phyloP scores from a whole-genome alignment of 2,329 filamentous ascomycete genomes.

The Gyromitra esculenta region DNA sequence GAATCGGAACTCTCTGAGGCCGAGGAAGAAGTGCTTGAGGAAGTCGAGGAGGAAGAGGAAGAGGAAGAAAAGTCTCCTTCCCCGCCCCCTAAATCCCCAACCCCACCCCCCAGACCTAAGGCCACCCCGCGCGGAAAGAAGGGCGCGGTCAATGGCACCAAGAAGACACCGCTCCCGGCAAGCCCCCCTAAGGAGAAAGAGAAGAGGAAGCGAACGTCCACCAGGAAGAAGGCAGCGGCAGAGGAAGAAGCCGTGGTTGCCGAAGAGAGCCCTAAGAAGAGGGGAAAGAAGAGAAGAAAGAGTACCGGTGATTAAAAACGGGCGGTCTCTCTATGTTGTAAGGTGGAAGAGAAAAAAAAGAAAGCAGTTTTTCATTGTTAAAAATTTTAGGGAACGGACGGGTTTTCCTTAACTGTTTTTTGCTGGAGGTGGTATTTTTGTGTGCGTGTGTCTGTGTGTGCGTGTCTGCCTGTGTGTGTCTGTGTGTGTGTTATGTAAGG shows the following conservation, averaged over 20 bases:
- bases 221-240: constrained; percentile 42
- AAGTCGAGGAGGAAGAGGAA: constrained; percentile 45
- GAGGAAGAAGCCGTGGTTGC: constrained; percentile 41
- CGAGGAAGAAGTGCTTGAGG: constrained; percentile 31
- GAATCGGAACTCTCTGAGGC: constrained; percentile 44
- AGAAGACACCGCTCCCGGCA: constrained; percentile 21
- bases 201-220: constrained; percentile 46
- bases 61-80: constrained; percentile 35
- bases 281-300: constrained; percentile 48
- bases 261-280: constrained; percentile 45
- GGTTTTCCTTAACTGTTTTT: background rate
- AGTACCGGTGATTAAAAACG: constrained; percentile 31
- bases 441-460: background rate
- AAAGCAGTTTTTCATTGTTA: constrained; percentile 16
- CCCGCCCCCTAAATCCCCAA: constrained; percentile 33
- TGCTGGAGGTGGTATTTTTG: too few species aligned
- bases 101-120: constrained; percentile 41
- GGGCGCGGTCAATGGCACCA: constrained; percentile 33
- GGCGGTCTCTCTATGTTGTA: background rate
- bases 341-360: background rate
- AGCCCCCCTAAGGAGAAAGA: constrained; percentile 23
- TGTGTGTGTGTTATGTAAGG: constrained; percentile 7
- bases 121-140: constrained; percentile 42
- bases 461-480: background rate
- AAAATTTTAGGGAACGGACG: constrained; percentile 1